Evolutionary conservation across 2,329 filamentous ascomycete species (phyloP), one percentile per base, ranked within the genome.

Genomic region (Exophiala viscosa): DNA sequence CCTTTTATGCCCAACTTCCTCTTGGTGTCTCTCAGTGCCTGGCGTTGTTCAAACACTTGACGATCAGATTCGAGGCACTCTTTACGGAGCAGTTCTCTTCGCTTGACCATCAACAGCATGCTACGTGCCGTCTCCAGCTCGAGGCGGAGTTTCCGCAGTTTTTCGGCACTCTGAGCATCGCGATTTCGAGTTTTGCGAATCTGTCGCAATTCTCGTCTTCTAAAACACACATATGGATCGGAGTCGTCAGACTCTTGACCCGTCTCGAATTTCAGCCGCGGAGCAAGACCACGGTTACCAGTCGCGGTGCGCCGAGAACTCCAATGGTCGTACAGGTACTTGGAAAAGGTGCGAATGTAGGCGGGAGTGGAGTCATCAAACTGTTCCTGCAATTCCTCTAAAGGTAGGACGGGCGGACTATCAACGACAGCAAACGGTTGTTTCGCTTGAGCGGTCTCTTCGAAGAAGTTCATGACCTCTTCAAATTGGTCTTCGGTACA

Each of bases 171-270:
- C 71, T 96, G 92, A 33, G 89, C 89, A 75, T 99, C 93, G 66
- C 93, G 85, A 62, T 89, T 90, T 66, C 93, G 83, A 34, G 93
- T 99, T 75, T 97, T 99, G 64, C 93, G 87, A 45, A 90, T 92
- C 69, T 95, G 90, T 52, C 93, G 86, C 42, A 95, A 88, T 72
- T 99, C 93, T 59, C 93, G 88, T 63, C 93, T 85, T 67, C 93
- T 84, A 81, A 99, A 99, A 73, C 93, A 99, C 65, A 99, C 91
- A 73, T 96, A 99, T 44, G 93, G 93, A 72, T 99, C 93, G 64
- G 88, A 84, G 68, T 99, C 93, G 70, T 99, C 93, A 56, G 86
- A 95, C 60, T 97, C 92, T 67, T 90, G 87, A 59, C 93, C 90
- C 42, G 86, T 95, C 74, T 99, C 93, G 61, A 96, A 93, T 75